Evolutionary conservation across 2,329 filamentous ascomycete species (phyloP).

Genomic region (Xylaria sp.): DNA sequence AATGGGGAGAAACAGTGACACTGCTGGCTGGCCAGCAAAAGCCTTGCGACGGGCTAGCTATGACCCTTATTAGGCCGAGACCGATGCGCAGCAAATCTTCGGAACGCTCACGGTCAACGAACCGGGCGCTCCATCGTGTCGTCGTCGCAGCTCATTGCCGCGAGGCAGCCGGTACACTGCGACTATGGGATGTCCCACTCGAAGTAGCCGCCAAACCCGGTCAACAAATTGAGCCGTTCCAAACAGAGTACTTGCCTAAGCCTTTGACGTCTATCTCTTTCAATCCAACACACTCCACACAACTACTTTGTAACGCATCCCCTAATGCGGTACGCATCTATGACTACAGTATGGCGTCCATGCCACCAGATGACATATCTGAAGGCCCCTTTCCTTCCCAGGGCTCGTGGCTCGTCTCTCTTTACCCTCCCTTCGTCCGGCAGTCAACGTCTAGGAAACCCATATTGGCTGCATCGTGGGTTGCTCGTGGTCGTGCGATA

Average conservation of each 20-base stretch:
- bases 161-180: slow-evolving; percentile 63
- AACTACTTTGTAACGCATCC: slow-evolving; percentile 62
- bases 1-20: slow-evolving; percentile 67
- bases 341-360: slow-evolving; percentile 61
- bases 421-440: slow-evolving; percentile 63
- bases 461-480: slow-evolving; percentile 67
- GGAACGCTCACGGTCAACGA: slow-evolving; percentile 45
- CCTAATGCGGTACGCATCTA: slow-evolving; percentile 65
- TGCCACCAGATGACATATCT: slow-evolving; percentile 57
- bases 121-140: slow-evolving; percentile 45
- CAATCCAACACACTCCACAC: slow-evolving; percentile 63
- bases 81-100: slow-evolving; percentile 45
- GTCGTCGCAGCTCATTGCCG: slow-evolving; percentile 66
- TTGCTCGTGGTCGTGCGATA: slow-evolving; percentile 64
- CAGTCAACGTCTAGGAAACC: slow-evolving; percentile 60
- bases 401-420: slow-evolving; percentile 68
- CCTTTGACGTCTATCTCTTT: slow-evolving; percentile 64
- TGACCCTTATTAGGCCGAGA: slow-evolving; percentile 56
- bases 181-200: slow-evolving; percentile 63
- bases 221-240: slow-evolving; percentile 56
- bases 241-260: slow-evolving; percentile 62
- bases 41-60: slow-evolving; percentile 60
- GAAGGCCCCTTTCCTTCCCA: slow-evolving; percentile 60
- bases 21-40: slow-evolving; percentile 60
- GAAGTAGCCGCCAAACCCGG: slow-evolving; percentile 47